Evolutionary conservation across 2,329 filamentous ascomycete genomes (phyloP), one percentile per base, ranked within the genome.

Genomic region (Tricladium varicosporioides): DNA sequence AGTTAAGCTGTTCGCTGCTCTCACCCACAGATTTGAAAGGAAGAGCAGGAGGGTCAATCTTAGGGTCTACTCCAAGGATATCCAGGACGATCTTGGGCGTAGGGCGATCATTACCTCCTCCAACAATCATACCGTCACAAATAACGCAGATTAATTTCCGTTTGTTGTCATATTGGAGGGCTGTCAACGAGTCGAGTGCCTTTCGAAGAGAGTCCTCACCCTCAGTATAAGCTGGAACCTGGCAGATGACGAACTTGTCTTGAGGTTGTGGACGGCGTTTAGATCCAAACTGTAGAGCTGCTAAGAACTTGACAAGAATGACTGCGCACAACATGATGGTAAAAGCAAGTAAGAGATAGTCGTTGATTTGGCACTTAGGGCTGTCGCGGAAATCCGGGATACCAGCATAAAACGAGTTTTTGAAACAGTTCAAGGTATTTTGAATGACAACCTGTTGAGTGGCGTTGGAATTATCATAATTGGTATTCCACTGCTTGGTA

Each of bases 171-270:
- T 99, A 99, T 65, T 96, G 88, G 14, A 99, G 81, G 11, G 92
- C 91, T 14, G 94, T 97, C 58, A 97, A 81, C 1, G 94, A 97
- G 71, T 99, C 94, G 2, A 99, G 80, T 52, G 92, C 93, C 70
- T 96, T 95, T 54, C 94, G 83, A 8, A 99, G 78, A 3, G 92
- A 93, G 67, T 99, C 94, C 78, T 99, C 94, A 67, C 92, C 94
- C 78, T 99, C 94, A 0, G 94, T 99, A 70, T 99, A 99, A 5
- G 94, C 94, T 9, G 94, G 94, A 32, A 99, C 92, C 73, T 97
- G 92, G 74, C 94, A 97, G 64, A 99, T 97, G 66, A 99, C 92
- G 67, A 99, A 99, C 72, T 97, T 99, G 74, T 99, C 94, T 73
- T 97, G 94, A 40, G 92, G 89, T 5, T 89, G 82, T 2, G 94